Conservation (phyloP, 2,329 filamentous ascomycete genomes). For the Sporothrix inflata region DNA sequence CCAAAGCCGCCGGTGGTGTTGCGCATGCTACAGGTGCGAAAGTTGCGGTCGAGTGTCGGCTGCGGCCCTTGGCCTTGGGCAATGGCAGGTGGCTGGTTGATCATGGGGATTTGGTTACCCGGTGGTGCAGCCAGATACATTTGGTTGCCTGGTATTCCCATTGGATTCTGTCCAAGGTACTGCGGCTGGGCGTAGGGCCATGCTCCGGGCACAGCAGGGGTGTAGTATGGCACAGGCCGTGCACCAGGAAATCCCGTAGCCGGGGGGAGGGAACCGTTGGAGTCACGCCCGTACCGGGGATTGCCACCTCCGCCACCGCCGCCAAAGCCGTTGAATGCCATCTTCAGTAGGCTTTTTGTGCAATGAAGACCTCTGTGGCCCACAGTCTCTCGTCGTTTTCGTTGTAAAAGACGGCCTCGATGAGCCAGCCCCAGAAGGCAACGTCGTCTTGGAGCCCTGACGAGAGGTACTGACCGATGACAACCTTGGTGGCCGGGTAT, state of each 20-base stretch:
- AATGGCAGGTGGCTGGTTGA: constrained; percentile 33
- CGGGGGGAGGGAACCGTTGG: constrained; percentile 25
- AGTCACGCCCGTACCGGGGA: constrained; percentile 35
- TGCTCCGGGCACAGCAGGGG: neutral
- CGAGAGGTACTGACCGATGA: constrained; percentile 49
- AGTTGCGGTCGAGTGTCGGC: constrained; percentile 49
- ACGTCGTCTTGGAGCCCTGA: constrained; percentile 37
- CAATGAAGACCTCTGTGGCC: constrained; percentile 51
- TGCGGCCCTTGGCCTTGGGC: constrained; percentile 43
- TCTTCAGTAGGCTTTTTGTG: constrained; percentile 8
- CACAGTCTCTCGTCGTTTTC: constrained; percentile 46
- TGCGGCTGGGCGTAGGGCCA: constrained; percentile 6
- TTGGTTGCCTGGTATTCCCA: neutral
- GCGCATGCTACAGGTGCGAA: constrained; percentile 58
- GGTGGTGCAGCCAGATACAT: constrained; percentile 32
- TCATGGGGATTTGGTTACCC: constrained; percentile 30
- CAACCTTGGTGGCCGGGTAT: constrained; percentile 49
- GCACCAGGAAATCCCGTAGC: neutral
- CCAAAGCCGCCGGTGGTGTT: constrained; percentile 62
- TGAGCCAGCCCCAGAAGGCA: constrained; percentile 50
- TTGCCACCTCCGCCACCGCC: constrained; percentile 34
- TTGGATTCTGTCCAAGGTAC: neutral
- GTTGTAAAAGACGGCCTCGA: constrained; percentile 54
- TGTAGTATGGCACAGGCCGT: neutral
- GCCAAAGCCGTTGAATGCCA: constrained; percentile 26